Percentiles rank a stretch among this genome's conserved stretches.
These are phyloP conservation scores for Lyophyllum decastes DNA, from an alignment of 768 basidiomycete genomes.

Conservation along the genomic window DNA sequence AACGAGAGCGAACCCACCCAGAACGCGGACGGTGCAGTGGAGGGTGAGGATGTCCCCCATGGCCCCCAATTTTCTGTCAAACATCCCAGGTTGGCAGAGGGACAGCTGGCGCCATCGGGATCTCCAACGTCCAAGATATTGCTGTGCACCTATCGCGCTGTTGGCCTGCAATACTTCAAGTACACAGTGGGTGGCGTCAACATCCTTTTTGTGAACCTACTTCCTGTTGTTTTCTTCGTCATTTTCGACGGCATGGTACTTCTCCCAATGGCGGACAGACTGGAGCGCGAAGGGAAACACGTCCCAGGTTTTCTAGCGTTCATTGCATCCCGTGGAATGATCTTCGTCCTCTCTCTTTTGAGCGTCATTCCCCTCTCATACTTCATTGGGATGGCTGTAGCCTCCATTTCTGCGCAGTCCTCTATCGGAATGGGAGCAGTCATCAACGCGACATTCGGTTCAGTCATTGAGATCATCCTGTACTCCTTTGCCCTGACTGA, in stretches of 20 bases:
- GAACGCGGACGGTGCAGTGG: slow-evolving; percentile 23
- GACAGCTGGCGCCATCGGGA: slow-evolving; percentile 86
- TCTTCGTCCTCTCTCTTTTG: slow-evolving; percentile 83
- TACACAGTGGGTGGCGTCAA: slow-evolving; percentile 99
- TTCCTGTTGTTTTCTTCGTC: slow-evolving; percentile 93
- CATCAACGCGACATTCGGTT: slow-evolving; percentile 98
- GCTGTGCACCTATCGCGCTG: slow-evolving; percentile 91
- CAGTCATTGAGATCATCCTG: slow-evolving; percentile 95
- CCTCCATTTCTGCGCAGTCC: slow-evolving; percentile 97
- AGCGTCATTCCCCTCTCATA: slow-evolving; percentile 97
- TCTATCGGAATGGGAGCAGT: slow-evolving; percentile 99
- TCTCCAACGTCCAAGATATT: slow-evolving; percentile 86
- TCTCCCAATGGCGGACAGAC: slow-evolving; percentile 66
- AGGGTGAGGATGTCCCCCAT: slow-evolving; percentile 23
- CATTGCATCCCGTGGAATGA: slow-evolving; percentile 71
- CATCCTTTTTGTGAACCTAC: slow-evolving; percentile 94
- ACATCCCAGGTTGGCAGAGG: slow-evolving; percentile 75
- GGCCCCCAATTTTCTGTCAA: slow-evolving; percentile 62
- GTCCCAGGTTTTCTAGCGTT: slow-evolving; percentile 67
- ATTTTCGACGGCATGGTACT: slow-evolving; percentile 92
- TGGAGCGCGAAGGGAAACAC: slow-evolving; percentile 51
- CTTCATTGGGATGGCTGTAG: slow-evolving; percentile 99
- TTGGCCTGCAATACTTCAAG: slow-evolving; percentile 94
- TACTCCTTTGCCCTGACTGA: slow-evolving; percentile 90
- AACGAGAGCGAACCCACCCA: slow-evolving; percentile 23